phyloP scores from a whole-genome alignment of 768 basidiomycete genomes.

The Mycena sanguinolenta region DNA sequence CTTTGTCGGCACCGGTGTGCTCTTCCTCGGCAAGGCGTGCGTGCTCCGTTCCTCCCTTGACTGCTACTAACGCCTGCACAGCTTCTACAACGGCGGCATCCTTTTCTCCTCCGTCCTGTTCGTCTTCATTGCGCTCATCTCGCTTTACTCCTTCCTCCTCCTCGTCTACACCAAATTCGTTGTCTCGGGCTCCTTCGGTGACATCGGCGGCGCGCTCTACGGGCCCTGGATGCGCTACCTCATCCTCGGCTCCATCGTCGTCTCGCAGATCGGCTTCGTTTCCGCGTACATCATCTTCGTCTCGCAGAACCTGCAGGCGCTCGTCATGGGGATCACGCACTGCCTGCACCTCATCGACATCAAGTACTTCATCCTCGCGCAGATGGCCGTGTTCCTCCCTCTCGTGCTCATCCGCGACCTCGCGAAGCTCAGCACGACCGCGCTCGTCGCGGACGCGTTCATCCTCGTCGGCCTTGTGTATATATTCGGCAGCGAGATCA shows the following conservation, averaged over 20 bases:
- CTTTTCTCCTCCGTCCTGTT: constrained; percentile 88
- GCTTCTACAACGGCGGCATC: constrained; percentile 96
- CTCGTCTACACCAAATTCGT: constrained; percentile 89
- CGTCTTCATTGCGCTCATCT: constrained; percentile 85
- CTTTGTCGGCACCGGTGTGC: constrained; percentile 94
- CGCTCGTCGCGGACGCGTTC: constrained; percentile 94
- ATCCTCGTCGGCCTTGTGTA: constrained; percentile 91
- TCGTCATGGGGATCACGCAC: constrained; percentile 84
- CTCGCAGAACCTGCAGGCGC: constrained; percentile 86
- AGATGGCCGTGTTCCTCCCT: constrained; percentile 90
- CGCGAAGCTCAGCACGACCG: constrained; percentile 94
- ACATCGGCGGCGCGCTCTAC: constrained; percentile 93
- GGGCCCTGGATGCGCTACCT: constrained; percentile 93
- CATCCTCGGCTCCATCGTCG: constrained; percentile 87
- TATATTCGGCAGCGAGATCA: constrained; percentile 89
- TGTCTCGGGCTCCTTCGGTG: constrained; percentile 94
- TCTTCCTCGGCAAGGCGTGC: constrained; percentile 96
- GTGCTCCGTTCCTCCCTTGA: constrained; percentile 44
- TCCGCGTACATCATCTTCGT: constrained; percentile 96
- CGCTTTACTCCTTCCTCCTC: constrained; percentile 93
- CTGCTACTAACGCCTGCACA: constrained; percentile 42
- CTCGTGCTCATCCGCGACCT: constrained; percentile 91
- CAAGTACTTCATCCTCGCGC: constrained; percentile 85
- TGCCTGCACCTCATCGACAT: constrained; percentile 78
- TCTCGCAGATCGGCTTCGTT: constrained; percentile 93